Evolutionary conservation across 208 protist genomes (phyloP), one percentile per base, ranked within the genome.

Genomic region (Leishmania martiniquensis): DNA sequence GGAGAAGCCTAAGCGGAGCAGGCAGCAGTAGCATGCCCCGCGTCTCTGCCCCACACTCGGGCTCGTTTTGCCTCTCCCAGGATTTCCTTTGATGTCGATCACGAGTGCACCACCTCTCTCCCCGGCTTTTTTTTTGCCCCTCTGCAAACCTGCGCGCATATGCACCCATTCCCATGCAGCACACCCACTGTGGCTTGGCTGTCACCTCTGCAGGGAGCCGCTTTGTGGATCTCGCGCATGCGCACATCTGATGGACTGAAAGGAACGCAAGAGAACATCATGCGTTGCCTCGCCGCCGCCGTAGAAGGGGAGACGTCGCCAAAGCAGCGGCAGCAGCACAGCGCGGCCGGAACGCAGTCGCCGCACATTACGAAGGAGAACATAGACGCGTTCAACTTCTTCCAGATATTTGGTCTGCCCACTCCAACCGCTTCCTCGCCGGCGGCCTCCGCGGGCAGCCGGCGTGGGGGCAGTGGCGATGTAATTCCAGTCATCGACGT

Each of bases 311-410:
- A 42, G 7, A 71, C 13, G 22, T 4, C 42, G 60, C 60, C 51
- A 22, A 47, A 71, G 17, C 51, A 0, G 7, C 69, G 42, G 49
- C 44, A 32, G 60, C 62, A 25, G 51, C 75, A 25, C 17, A 22
- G 4, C 29, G 45, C 17, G 51, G 7, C 25, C 51, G 55, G 4
- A 52, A 22, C 54, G 49, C 57, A 47, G 73, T 70, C 67, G 0
- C 22, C 72, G 17, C 82, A 79, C 68, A 81, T 92, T 59, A 92
- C 86, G 1, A 94, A 90, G 55, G 85, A 96, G 6, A 95, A 83
- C 67, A 87, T 96, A 32, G 52, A 67, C 0, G 2, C 34, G 10
- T 79, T 92, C 39, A 87, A 76, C 62, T 95, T 87, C 81, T 96
- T 94, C 63, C 75, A 94, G 59, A 82, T 95, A 25, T 95, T 95